Conservation (phyloP, 352 stramenopile genomes). For the Phytophthora kernoviae region DNA sequence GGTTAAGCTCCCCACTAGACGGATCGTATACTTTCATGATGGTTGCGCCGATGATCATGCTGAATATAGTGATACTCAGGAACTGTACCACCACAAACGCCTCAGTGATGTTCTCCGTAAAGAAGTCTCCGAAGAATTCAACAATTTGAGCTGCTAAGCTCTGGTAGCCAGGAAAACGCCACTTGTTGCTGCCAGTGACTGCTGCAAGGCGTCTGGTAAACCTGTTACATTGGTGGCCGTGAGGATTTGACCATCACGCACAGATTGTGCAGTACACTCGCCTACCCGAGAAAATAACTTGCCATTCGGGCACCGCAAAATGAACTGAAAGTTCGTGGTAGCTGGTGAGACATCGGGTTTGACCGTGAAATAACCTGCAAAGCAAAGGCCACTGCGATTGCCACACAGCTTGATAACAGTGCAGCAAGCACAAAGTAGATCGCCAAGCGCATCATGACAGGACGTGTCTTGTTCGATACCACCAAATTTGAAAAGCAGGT, state of each 20-base stretch:
- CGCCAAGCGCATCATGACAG: slow-evolving; percentile 51
- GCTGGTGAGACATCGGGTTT: slow-evolving; percentile 13
- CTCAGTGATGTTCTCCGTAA: slow-evolving; percentile 63
- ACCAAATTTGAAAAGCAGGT: slow-evolving; percentile 66
- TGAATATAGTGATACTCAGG: slow-evolving; percentile 58
- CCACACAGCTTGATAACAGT: slow-evolving; percentile 45
- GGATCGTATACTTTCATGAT: slow-evolving; percentile 58
- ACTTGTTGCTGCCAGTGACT: slow-evolving; percentile 32
- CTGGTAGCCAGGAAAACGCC: slow-evolving; percentile 34
- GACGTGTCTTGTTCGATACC: slow-evolving; percentile 49
- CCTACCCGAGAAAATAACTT: slow-evolving; percentile 42
- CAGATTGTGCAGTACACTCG: slow-evolving; percentile 24
- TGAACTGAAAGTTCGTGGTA: slow-evolving; percentile 35
- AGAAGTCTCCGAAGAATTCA: slow-evolving; percentile 56
- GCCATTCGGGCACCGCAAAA: slow-evolving; percentile 59
- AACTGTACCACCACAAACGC: slow-evolving; percentile 55
- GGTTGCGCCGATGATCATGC: slow-evolving; percentile 53
- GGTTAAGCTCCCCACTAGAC: slow-evolving; percentile 43
- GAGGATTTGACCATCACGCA: slow-evolving; percentile 41
- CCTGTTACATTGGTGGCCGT: slow-evolving; percentile 56
- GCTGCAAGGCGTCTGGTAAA: slow-evolving; percentile 26
- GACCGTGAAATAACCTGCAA: slow-evolving; percentile 29
- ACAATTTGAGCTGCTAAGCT: slow-evolving; percentile 51
- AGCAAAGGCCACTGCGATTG: slow-evolving; percentile 41
- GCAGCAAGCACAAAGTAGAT: slow-evolving; percentile 51